Evolutionary conservation across 768 basidiomycete species (phyloP).

Genomic region (Auricularia sp.): DNA sequence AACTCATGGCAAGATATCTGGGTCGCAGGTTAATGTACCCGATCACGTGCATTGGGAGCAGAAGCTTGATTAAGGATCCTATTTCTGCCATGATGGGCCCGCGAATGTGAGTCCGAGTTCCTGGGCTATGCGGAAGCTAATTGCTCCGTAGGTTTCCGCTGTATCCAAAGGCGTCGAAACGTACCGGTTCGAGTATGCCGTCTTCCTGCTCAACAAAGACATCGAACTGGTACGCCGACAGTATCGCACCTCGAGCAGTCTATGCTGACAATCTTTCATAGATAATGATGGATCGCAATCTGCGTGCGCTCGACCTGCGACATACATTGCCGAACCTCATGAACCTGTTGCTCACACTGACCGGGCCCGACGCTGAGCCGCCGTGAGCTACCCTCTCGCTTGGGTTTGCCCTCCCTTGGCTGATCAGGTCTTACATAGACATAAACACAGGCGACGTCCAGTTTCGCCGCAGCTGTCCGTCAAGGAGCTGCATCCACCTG

Average conservation of each 20-base stretch:
- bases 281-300: constrained; percentile 86
- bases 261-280: constrained; percentile 21
- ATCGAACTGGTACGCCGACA: constrained; percentile 71
- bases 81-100: constrained; percentile 95
- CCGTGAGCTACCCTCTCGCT: constrained; percentile 24
- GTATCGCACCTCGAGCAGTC: constrained; percentile 2
- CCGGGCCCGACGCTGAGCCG: constrained; percentile 49
- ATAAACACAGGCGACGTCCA: constrained; percentile 17
- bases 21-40: constrained; percentile 77
- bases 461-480: constrained; percentile 8
- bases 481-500: constrained; percentile 37
- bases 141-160: constrained; percentile 72
- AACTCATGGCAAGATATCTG: constrained; percentile 70
- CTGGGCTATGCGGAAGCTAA: background rate
- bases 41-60: constrained; percentile 80
- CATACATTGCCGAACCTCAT: constrained; percentile 97
- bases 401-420: constrained; percentile 10
- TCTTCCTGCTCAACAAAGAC: constrained; percentile 93
- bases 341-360: constrained; percentile 80
- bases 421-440: constrained; percentile 14
- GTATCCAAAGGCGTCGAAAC: constrained; percentile 90
- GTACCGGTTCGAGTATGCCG: constrained; percentile 95
- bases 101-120: constrained; percentile 55
- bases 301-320: constrained; percentile 84
- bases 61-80: constrained; percentile 83